Percentiles rank a stretch among this genome's conserved stretches.
phyloP scores from a whole-genome alignment of 345 rosid genomes.

The Luvunga scandens region DNA sequence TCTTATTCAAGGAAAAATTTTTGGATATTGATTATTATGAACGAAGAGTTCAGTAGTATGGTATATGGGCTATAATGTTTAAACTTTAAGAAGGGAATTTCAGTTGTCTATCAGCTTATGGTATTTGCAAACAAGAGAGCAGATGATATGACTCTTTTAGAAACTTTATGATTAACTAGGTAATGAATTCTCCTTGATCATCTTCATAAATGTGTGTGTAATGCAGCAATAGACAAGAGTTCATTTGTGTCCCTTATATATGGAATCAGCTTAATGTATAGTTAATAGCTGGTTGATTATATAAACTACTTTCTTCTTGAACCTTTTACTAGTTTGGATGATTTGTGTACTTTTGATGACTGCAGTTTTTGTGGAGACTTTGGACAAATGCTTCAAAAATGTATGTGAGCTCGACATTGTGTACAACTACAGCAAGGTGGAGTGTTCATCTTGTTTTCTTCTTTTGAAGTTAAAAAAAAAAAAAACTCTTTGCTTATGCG shows the following conservation, averaged over 20 bases:
- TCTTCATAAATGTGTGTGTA: background rate
- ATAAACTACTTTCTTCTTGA: background rate
- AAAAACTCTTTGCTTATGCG: background rate
- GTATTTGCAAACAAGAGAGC: background rate
- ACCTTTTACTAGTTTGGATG: constrained; percentile 10
- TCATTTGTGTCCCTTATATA: background rate
- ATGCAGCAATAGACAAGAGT: background rate
- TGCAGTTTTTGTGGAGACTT: constrained; percentile 91
- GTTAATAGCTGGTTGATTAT: background rate
- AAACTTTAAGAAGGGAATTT: background rate
- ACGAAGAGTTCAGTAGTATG: background rate
- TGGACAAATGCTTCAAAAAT: constrained; percentile 97
- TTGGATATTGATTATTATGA: background rate
- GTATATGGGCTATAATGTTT: background rate
- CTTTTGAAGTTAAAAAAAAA: too few relatives aligned
- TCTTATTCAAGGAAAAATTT: background rate
- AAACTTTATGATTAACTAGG: background rate
- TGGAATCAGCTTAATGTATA: background rate
- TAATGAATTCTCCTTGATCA: background rate
- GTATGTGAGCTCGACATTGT: constrained; percentile 91
- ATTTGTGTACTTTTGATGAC: constrained; percentile 22
- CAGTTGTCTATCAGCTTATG: background rate
- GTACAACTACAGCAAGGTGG: constrained; percentile 88
- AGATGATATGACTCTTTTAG: background rate
- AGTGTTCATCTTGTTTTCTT: background rate